Base-by-base conservation (phyloP, 2,329 filamentous ascomycete genomes). In the Beauveria brongniartii region DNA sequence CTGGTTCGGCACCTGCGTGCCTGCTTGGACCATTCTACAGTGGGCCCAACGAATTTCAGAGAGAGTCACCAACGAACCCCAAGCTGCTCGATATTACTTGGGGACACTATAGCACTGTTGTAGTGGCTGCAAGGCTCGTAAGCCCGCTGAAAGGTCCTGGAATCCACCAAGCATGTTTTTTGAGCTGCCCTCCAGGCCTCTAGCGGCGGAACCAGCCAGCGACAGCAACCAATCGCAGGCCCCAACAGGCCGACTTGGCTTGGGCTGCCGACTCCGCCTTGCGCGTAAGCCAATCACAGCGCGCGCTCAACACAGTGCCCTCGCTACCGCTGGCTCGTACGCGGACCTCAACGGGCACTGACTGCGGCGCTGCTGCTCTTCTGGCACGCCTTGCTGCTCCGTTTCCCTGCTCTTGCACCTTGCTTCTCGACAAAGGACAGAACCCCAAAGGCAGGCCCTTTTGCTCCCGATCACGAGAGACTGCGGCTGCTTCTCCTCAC, bases 221-320 rank as follows among this genome's bases (percentile, higher is more conserved):
- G 18, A 14, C 37, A n/a, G 34, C 30, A 40, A 28, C 52, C 53
- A 55, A 55, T 55, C 52, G 46, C 12, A 40, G 20, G 52, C 28
- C 30, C 12, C 5, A 3, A 10, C 52, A 30, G 51, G 43, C 44
- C 52, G 52, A 22, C 46, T 8, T 56, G 59, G 59, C 52, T 61
- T 53, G 59, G 56, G n/a, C 51, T 37, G 44, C 34, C 30, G n/a
- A 50, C 51, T 61, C 59, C 59, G 59, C 53, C 59, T 50, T 30
- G 52, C 46, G 52, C 46, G 53, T 44, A 9, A 47, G 20, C 59
- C 59, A 61, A 61, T 61, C 53, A 56, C 14, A 46, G 24, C 14
- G 30, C 53, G 48, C 48, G 26, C 41, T 20, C 48, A 44, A 51
- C 28, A 53, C 48, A 53, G 56, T 52, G 48, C 46, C 41, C 40